Conservation (phyloP, 257 asterid genomes). For the Orobanche coerulescens region DNA sequence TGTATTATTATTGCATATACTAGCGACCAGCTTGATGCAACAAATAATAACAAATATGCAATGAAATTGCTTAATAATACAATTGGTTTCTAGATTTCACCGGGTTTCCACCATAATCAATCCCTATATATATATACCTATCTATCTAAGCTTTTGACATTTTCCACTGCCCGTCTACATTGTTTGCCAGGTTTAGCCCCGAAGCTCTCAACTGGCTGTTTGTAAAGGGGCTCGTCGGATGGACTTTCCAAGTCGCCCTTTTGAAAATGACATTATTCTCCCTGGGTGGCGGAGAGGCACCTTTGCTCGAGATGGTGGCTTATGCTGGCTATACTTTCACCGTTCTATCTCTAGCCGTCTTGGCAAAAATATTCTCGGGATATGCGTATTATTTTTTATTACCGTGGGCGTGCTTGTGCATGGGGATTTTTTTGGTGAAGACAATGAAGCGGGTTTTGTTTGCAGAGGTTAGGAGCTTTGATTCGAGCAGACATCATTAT, state of each 20-base stretch:
- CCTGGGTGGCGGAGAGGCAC: conserved; percentile 49
- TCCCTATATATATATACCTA: too few relatives aligned
- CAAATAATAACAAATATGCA: too few relatives aligned
- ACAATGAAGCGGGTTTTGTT: conserved; percentile 47
- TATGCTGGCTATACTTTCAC: conserved; percentile 47
- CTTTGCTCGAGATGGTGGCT: conserved; percentile 41
- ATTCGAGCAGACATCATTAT: conserved; percentile 45
- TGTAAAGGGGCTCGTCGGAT: conserved; percentile 40
- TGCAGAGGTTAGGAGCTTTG: conserved; percentile 39
- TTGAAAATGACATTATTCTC: conserved; percentile 38
- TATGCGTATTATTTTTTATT: conserved; percentile 35
- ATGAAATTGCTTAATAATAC: too few relatives aligned
- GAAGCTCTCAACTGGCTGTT: conserved; percentile 47
- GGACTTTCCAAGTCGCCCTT: conserved; percentile 40
- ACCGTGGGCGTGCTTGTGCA: conserved; percentile 47
- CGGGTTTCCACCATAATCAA: too few relatives aligned
- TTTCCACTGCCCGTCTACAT: neutral
- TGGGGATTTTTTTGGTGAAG: conserved; percentile 50
- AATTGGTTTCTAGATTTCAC: too few relatives aligned
- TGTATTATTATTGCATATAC: too few relatives aligned
- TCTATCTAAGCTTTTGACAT: neutral
- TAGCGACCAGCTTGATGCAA: too few relatives aligned
- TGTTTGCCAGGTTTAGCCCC: conserved; percentile 40
- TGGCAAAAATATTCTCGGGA: conserved; percentile 35
- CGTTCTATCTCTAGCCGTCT: conserved; percentile 41